Evolutionary conservation across 108 stramenopile genomes (phyloP).

Genomic region (Hondaea fermentalgiana): DNA sequence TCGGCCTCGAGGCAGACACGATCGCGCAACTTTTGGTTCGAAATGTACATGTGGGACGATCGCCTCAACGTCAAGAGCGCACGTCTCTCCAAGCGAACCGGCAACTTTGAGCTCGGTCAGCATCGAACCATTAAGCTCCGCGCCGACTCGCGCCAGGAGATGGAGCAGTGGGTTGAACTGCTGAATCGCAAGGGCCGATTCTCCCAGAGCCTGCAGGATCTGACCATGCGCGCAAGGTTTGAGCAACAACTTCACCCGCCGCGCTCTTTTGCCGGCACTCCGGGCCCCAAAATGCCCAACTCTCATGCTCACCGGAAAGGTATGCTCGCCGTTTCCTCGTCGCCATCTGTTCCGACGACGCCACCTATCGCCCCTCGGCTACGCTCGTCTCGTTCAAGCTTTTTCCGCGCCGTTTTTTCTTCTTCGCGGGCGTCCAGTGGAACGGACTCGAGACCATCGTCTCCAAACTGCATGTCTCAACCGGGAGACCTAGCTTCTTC

Average conservation of each 20-base stretch:
- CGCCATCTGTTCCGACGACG: no score
- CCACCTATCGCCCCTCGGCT: neutral
- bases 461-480: neutral
- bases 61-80: neutral
- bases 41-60: neutral
- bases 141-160: neutral
- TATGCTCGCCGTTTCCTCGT: no score
- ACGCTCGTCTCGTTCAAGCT: neutral
- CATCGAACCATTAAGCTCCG: slow-evolving; percentile 2
- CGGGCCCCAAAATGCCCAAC: neutral
- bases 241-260: neutral
- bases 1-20: neutral
- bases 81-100: neutral
- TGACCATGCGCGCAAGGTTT: neutral
- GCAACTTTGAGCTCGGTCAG: slow-evolving; percentile 2
- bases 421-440: neutral
- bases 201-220: neutral
- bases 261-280: neutral
- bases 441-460: neutral
- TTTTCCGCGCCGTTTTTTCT: neutral
- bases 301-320: no score
- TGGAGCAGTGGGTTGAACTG: neutral
- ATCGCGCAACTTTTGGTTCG: neutral
- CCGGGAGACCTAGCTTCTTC: neutral
- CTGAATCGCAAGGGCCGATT: neutral